Evolutionary conservation across 2,329 filamentous ascomycete species (phyloP).

Genomic region (Myotisia sp.): DNA sequence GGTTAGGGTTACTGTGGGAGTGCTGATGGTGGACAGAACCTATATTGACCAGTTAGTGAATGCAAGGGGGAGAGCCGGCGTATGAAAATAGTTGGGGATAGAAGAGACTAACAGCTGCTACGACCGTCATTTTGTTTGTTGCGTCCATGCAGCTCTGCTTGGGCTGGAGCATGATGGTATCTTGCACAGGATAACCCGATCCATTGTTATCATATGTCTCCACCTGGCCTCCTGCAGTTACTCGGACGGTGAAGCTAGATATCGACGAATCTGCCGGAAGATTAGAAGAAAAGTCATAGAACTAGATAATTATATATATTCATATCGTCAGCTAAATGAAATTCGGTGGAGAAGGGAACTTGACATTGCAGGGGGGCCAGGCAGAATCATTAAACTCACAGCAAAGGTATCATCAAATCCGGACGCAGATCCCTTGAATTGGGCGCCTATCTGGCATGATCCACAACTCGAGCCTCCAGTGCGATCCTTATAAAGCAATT

Average conservation of each 20-base stretch:
- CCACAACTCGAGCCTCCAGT: constrained; percentile 6
- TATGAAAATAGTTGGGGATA: background rate
- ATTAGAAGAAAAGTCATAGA: constrained; percentile 7
- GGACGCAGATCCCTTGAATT: constrained; percentile 6
- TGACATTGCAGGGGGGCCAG: no score
- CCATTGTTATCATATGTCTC: constrained; percentile 8
- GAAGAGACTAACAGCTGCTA: constrained; percentile 8
- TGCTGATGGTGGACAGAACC: constrained; percentile 5
- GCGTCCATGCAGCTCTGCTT: constrained; percentile 9
- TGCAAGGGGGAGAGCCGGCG: background rate
- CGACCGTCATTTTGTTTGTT: constrained; percentile 6
- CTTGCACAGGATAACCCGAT: constrained; percentile 8
- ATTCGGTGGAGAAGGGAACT: background rate
- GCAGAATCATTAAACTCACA: no score
- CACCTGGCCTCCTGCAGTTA: constrained; percentile 1
- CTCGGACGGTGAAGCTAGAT: constrained; percentile 7
- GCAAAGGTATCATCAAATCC: constrained; percentile 10
- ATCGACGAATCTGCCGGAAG: constrained; percentile 6
- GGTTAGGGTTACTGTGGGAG: constrained; percentile 5
- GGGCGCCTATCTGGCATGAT: constrained; percentile 6
- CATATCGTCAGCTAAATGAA: background rate
- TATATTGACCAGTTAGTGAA: background rate
- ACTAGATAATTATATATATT: no score
- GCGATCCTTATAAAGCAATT: constrained; percentile 8
- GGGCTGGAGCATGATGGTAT: constrained; percentile 9